Conservation (phyloP, 2,329 filamentous ascomycete species). For the Emergomyces africanus region DNA sequence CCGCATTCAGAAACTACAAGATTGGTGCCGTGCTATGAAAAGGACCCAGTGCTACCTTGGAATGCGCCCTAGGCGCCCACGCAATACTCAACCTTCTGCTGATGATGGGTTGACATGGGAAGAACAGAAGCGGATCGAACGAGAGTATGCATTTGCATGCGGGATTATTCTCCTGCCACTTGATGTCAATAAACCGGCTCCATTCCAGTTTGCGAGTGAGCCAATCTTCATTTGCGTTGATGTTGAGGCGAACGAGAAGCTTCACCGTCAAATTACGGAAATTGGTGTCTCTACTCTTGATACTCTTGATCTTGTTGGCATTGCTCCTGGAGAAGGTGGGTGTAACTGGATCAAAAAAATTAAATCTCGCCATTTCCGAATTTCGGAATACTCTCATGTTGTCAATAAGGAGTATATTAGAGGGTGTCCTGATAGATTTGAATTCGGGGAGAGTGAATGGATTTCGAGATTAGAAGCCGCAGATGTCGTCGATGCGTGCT, state of each 20-base stretch:
- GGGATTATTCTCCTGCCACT: constrained; percentile 22
- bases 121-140: constrained; percentile 14
- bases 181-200: constrained; percentile 33
- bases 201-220: constrained; percentile 38
- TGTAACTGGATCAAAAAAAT: constrained; percentile 56
- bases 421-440: constrained; percentile 69
- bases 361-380: constrained; percentile 60
- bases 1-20: constrained; percentile 37
- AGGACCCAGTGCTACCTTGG: constrained; percentile 60
- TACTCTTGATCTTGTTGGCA: constrained; percentile 43
- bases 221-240: constrained; percentile 69
- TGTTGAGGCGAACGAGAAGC: constrained; percentile 64
- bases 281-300: constrained; percentile 75
- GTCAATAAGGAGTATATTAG: constrained; percentile 55
- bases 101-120: constrained; percentile 14
- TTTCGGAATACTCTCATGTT: constrained; percentile 54
- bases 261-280: constrained; percentile 60
- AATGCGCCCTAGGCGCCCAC: constrained; percentile 36
- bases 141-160: constrained; percentile 15
- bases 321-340: constrained; percentile 50
- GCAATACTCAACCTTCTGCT: constrained; percentile 7
- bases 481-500: constrained; percentile 39
- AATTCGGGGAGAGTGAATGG: constrained; percentile 49
- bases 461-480: constrained; percentile 36
- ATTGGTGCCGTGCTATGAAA: constrained; percentile 45